A percentile compares a stretch with the other conserved stretches of the same genome.
These are phyloP conservation scores for Ilex paraguariensis DNA, from an alignment of 305 asterid genomes.

Conservation along the genomic window DNA sequence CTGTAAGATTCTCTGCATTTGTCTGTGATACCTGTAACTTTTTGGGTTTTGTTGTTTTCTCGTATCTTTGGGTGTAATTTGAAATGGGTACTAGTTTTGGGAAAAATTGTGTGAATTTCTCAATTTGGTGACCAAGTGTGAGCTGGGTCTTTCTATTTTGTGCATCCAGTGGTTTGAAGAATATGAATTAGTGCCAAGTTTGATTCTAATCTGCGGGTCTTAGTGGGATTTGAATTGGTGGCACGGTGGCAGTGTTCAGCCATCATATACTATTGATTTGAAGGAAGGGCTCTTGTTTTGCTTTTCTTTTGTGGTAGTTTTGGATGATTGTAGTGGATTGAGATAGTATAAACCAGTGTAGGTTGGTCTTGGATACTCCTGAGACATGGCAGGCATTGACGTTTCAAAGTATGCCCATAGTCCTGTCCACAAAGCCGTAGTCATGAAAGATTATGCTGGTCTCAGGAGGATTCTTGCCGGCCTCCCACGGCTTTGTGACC, in stretches of 20 bases:
- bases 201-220: conserved; percentile 5
- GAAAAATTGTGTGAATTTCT: conserved; percentile 15
- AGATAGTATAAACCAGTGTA: conserved; percentile 15
- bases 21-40: not conserved
- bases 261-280: conserved; percentile 3
- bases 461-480: conserved; percentile 59
- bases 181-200: not conserved
- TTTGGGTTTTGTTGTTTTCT: too few species aligned
- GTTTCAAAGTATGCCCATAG: conserved; percentile 70
- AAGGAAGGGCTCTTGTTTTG: conserved; percentile 2
- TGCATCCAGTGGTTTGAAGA: conserved; percentile 11
- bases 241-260: not conserved
- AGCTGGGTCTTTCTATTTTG: conserved; percentile 18
- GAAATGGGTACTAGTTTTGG: conserved; percentile 14
- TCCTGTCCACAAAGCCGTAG: conserved; percentile 79
- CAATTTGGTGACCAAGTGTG: conserved; percentile 15
- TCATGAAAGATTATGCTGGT: conserved; percentile 69
- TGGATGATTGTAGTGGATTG: conserved; percentile 18
- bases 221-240: conserved; percentile 19
- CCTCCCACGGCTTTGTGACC: conserved; percentile 73
- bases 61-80: conserved; percentile 3
- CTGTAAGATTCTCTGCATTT: not conserved
- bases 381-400: conserved; percentile 66
- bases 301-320: conserved; percentile 5
- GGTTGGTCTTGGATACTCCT: conserved; percentile 14